Evolutionary conservation across 1,284 basidiomycete genomes (phyloP).

Genomic region (Takashimella tepidaria): DNA sequence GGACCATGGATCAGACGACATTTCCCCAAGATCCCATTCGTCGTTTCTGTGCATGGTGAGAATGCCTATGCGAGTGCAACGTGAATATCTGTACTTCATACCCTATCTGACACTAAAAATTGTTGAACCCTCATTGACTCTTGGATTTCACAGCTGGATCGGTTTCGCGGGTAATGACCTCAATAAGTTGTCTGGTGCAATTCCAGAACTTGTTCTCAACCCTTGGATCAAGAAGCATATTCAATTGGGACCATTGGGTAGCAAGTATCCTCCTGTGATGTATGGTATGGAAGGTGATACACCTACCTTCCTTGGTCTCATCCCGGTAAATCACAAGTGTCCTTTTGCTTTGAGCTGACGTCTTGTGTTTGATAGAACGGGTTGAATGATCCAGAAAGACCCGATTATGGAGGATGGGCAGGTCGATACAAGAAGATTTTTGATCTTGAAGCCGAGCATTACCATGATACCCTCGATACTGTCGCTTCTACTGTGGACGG

Average conservation of each 20-base stretch:
- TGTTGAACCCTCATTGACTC: not conserved
- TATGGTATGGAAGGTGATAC: slow-evolving; percentile 19
- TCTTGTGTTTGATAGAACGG: slow-evolving; percentile 9
- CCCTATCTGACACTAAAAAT: not conserved
- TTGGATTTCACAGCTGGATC: slow-evolving; percentile 7
- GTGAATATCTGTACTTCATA: slow-evolving; percentile 3
- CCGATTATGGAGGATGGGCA: slow-evolving; percentile 17
- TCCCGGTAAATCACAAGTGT: slow-evolving; percentile 10
- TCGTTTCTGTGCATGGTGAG: slow-evolving; percentile 14
- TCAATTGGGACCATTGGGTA: slow-evolving; percentile 12
- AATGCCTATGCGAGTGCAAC: slow-evolving; percentile 11
- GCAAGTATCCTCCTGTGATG: slow-evolving; percentile 8
- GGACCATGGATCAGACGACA: slow-evolving; percentile 18
- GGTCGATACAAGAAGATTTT: slow-evolving; percentile 12
- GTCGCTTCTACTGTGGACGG: slow-evolving; percentile 11
- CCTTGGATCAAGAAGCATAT: slow-evolving; percentile 13
- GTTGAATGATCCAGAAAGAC: slow-evolving; percentile 10
- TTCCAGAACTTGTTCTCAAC: not conserved
- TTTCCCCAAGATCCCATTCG: slow-evolving; percentile 11
- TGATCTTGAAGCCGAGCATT: slow-evolving; percentile 10
- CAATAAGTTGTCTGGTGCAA: not conserved
- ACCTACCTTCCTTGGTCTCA: slow-evolving; percentile 8
- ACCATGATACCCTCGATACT: slow-evolving; percentile 9
- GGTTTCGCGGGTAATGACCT: slow-evolving; percentile 7
- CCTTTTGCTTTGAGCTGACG: not conserved